These are phyloP conservation scores for Rhodotorula sp. DNA, from an alignment of 1,284 basidiomycete species.

Conservation along the genomic window DNA sequence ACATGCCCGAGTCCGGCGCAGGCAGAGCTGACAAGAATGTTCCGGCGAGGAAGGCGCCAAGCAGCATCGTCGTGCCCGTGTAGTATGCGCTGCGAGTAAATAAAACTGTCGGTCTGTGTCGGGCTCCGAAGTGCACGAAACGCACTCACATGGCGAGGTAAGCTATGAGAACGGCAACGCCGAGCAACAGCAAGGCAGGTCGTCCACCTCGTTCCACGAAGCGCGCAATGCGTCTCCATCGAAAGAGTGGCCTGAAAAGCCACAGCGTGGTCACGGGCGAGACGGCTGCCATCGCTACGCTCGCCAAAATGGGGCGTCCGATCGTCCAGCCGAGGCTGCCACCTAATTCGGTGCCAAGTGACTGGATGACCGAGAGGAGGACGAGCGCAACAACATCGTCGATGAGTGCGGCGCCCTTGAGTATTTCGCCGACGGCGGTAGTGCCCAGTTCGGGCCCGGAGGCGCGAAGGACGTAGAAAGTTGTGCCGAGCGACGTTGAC, in stretches of 20 bases:
- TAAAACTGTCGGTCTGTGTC: neutral
- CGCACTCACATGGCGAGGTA: conserved; percentile 46
- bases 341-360: conserved; percentile 42
- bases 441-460: conserved; percentile 49
- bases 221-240: neutral
- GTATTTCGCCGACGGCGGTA: conserved; percentile 56
- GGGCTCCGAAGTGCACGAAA: conserved; percentile 10
- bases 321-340: conserved; percentile 49
- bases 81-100: conserved; percentile 37
- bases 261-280: conserved; percentile 46
- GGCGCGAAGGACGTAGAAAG: conserved; percentile 54
- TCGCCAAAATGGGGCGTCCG: conserved; percentile 53
- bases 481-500: conserved; percentile 59
- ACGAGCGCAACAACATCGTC: conserved; percentile 61
- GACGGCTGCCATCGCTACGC: conserved; percentile 49
- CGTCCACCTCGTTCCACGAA: conserved; percentile 1
- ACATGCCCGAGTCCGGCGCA: conserved; percentile 1
- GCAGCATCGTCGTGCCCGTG: conserved; percentile 53
- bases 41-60: conserved; percentile 55
- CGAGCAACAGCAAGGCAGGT: conserved; percentile 14
- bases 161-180: conserved; percentile 24
- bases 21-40: conserved; percentile 43
- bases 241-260: conserved; percentile 43
- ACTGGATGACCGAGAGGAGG: conserved; percentile 55
- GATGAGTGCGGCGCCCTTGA: conserved; percentile 58